These are phyloP conservation scores for Puccinia coronata DNA, from an alignment of 1,284 basidiomycete genomes.

Conservation along the genomic window DNA sequence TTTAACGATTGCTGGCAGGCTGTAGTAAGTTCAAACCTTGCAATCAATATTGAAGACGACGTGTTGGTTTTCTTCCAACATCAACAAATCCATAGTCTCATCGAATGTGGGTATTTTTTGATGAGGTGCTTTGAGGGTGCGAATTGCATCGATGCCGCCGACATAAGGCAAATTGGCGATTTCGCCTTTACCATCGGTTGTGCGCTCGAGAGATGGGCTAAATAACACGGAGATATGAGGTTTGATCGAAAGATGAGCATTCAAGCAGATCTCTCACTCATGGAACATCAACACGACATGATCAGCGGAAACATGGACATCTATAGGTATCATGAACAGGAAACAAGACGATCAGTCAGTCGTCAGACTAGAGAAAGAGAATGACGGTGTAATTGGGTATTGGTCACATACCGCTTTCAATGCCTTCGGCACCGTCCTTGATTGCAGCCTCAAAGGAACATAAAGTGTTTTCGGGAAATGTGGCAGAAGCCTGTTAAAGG, in stretches of 20 bases:
- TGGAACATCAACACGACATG: constrained; percentile 92
- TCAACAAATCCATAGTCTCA: constrained; percentile 77
- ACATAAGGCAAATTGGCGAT: constrained; percentile 18
- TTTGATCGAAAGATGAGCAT: background rate
- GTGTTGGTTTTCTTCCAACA: constrained; percentile 71
- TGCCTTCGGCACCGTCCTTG: constrained; percentile 87
- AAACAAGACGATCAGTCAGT: background rate
- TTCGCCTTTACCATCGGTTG: constrained; percentile 64
- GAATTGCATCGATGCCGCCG: constrained; percentile 75
- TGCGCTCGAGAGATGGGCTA: constrained; percentile 60
- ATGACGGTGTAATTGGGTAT: too few species aligned
- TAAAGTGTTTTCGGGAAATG: constrained; percentile 83
- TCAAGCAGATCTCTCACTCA: constrained; percentile 66
- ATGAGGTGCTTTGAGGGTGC: constrained; percentile 76
- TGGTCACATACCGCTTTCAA: constrained; percentile 70
- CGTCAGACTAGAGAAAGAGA: background rate
- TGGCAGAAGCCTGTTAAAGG: constrained; percentile 71
- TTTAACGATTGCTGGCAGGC: background rate
- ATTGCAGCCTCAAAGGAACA: constrained; percentile 90
- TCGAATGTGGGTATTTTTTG: constrained; percentile 76
- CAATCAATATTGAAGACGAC: constrained; percentile 73
- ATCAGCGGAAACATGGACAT: constrained; percentile 92
- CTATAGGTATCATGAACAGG: constrained; percentile 62
- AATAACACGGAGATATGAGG: constrained; percentile 8
- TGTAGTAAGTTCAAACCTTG: constrained; percentile 55